Evolutionary conservation across 441 rosid species (phyloP).

Genomic region (Gossypium lobatum): DNA sequence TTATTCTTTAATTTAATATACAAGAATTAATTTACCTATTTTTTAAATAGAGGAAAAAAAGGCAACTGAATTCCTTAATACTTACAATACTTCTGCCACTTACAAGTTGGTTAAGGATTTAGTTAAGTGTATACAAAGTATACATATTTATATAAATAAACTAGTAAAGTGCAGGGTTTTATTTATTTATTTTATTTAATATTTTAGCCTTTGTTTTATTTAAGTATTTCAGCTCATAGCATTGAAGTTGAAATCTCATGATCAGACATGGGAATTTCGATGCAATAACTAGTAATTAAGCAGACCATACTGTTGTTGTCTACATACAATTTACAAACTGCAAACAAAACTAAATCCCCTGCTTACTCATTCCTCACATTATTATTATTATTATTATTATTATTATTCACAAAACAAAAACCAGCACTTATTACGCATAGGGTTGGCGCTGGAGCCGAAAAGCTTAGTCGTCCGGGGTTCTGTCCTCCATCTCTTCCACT

Average conservation of each 20-base stretch:
- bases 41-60: no score
- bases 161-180: no score
- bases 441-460: background rate
- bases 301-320: background rate
- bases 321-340: background rate
- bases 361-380: background rate
- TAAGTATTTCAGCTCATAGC: no score
- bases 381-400: background rate
- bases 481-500: constrained; percentile 20
- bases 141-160: no score
- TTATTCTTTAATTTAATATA: no score
- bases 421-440: background rate
- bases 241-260: no score
- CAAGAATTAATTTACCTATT: no score
- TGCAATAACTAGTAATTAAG: background rate
- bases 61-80: accelerated
- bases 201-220: background rate
- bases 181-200: no score
- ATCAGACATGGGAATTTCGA: no score
- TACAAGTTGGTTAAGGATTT: no score
- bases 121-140: no score
- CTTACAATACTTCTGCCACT: no score
- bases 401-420: constrained; percentile 8
- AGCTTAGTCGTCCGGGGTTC: constrained; percentile 12
- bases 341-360: background rate